phyloP scores from a whole-genome alignment of 1,139 yeast genomes.

The Suhomyces panamericanus region DNA sequence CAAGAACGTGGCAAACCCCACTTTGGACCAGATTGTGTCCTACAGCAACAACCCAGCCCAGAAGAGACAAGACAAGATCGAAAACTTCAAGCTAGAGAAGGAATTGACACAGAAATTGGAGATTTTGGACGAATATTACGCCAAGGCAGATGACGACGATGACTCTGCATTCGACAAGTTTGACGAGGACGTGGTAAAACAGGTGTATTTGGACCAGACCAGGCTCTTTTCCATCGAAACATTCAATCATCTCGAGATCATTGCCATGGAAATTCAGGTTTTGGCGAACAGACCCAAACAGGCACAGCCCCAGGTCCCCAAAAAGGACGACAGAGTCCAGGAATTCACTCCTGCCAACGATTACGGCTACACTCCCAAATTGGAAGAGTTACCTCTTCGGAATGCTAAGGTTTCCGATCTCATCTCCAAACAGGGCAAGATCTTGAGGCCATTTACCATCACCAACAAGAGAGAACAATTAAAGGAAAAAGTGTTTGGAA shows the following conservation, averaged over 20 bases:
- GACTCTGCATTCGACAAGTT: constrained; percentile 25
- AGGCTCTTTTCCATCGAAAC: constrained; percentile 52
- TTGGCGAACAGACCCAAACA: constrained; percentile 39
- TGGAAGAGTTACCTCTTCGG: constrained; percentile 43
- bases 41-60: constrained; percentile 46
- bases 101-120: constrained; percentile 47
- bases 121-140: constrained; percentile 34
- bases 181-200: constrained; percentile 65
- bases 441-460: constrained; percentile 81
- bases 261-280: constrained; percentile 59
- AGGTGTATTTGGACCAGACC: constrained; percentile 55
- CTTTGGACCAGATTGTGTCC: constrained; percentile 32
- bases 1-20: constrained; percentile 42
- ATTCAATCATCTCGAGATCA: constrained; percentile 52
- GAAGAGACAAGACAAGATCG: constrained; percentile 72
- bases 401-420: constrained; percentile 31
- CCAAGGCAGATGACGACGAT: constrained; percentile 24
- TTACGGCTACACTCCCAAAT: constrained; percentile 52
- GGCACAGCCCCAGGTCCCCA: constrained; percentile 9
- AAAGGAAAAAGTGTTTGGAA: constrained; percentile 72
- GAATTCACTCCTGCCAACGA: constrained; percentile 29
- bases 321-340: constrained; percentile 7
- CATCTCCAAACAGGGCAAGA: constrained; percentile 69
- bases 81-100: constrained; percentile 61
- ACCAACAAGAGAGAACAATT: constrained; percentile 60